These are phyloP conservation scores for Diutina ranongensis DNA, from an alignment of 1,139 yeast genomes.

Conservation along the genomic window DNA sequence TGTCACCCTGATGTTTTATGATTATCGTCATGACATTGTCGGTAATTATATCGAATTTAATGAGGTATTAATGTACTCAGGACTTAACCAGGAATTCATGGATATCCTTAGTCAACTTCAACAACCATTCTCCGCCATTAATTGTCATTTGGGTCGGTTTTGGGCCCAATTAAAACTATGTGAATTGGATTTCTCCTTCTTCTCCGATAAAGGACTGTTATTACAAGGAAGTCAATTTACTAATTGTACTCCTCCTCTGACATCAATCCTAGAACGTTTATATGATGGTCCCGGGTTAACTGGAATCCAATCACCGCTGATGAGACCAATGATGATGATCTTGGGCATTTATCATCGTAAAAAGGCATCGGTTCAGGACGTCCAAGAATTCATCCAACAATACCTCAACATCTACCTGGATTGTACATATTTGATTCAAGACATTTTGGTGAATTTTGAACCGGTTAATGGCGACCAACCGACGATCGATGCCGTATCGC, in stretches of 20 bases:
- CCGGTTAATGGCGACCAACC: conserved; percentile 10
- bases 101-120: conserved; percentile 10
- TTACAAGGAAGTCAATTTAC: conserved; percentile 20
- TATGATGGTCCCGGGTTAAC: neutral
- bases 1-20: conserved; percentile 16
- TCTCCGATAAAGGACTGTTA: conserved; percentile 22
- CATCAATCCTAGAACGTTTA: conserved; percentile 11
- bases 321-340: conserved; percentile 7
- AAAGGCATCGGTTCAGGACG: conserved; percentile 10
- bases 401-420: conserved; percentile 17
- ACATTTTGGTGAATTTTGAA: conserved; percentile 6
- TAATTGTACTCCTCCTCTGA: conserved; percentile 19
- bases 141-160: conserved; percentile 13
- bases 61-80: conserved; percentile 18
- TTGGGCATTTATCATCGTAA: conserved; percentile 20
- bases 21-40: conserved; percentile 14
- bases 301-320: neutral
- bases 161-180: conserved; percentile 22
- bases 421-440: conserved; percentile 7
- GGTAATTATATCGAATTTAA: conserved; percentile 24
- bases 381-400: conserved; percentile 13
- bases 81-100: conserved; percentile 19
- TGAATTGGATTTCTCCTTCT: conserved; percentile 21
- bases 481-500: conserved; percentile 7
- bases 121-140: conserved; percentile 13